Conservation (phyloP, 345 rosid genomes). For the Aquilaria yunnanensis region DNA sequence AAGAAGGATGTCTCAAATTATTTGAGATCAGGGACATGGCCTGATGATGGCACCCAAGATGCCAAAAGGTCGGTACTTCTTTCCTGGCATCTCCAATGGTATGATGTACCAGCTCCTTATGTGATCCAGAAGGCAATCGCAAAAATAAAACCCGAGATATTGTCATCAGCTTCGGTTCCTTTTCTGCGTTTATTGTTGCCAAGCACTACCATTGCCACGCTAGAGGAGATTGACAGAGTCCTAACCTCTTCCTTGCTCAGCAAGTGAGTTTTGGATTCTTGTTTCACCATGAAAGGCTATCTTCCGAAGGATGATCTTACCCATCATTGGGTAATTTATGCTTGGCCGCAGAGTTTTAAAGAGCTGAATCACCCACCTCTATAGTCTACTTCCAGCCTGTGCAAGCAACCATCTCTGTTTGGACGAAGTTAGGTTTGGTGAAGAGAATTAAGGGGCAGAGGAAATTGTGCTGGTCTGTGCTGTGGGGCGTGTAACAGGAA, state of each 20-base stretch:
- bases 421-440: too few relatives aligned
- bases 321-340: too few relatives aligned
- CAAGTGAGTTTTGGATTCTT: slow-evolving; percentile 3
- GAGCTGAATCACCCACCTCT: too few relatives aligned
- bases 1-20: slow-evolving; percentile 37
- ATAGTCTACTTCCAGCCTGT: too few relatives aligned
- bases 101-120: slow-evolving; percentile 55
- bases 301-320: too few relatives aligned
- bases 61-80: slow-evolving; percentile 35
- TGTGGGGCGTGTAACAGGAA: too few relatives aligned
- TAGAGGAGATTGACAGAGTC: slow-evolving; percentile 44
- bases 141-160: slow-evolving; percentile 42
- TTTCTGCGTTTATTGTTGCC: slow-evolving; percentile 70
- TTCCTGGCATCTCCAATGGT: slow-evolving; percentile 88
- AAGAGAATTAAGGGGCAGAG: too few relatives aligned
- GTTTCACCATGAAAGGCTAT: slow-evolving; percentile 4
- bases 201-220: slow-evolving; percentile 42
- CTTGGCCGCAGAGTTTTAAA: too few relatives aligned
- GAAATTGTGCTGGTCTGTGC: too few relatives aligned
- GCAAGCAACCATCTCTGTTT: too few relatives aligned
- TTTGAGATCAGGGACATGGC: slow-evolving; percentile 59
- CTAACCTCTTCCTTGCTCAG: slow-evolving; percentile 21
- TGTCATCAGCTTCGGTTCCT: slow-evolving; percentile 35
- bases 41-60: slow-evolving; percentile 25
- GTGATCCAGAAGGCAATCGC: slow-evolving; percentile 34